Conservation (phyloP, 108 stramenopile species). For the Cyclotella distinguenda region DNA sequence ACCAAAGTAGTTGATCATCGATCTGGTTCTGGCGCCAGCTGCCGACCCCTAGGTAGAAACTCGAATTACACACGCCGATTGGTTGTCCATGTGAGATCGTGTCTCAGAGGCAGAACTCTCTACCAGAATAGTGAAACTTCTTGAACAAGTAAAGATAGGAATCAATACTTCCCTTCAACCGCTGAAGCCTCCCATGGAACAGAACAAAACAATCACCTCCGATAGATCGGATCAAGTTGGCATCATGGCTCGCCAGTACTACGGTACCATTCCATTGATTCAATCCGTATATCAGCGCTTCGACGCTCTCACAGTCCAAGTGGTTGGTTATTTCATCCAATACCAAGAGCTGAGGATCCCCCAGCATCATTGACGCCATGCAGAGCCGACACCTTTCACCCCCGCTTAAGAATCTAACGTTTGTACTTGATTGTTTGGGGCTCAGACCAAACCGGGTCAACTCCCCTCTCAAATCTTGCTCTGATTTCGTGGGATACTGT, state of each 20-base stretch:
- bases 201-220: conserved; percentile 60
- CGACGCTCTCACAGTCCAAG: conserved; percentile 91
- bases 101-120: too few relatives aligned
- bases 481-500: conserved; percentile 57
- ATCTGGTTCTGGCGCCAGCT: too few relatives aligned
- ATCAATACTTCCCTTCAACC: conserved; percentile 63
- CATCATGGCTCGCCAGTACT: conserved; percentile 64
- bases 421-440: conserved; percentile 74
- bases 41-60: too few relatives aligned
- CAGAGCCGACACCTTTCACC: conserved; percentile 92
- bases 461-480: conserved; percentile 82
- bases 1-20: too few relatives aligned
- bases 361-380: conserved; percentile 79
- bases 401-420: conserved; percentile 85
- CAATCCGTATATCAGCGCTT: conserved; percentile 89
- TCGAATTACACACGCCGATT: too few relatives aligned
- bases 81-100: too few relatives aligned
- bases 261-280: conserved; percentile 71
- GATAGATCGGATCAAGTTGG: conserved; percentile 57
- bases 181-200: conserved; percentile 64
- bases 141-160: conserved; percentile 49
- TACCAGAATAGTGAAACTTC: conserved; percentile 15
- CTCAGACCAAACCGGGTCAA: conserved; percentile 81
- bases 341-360: conserved; percentile 83
- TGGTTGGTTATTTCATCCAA: conserved; percentile 93